phyloP scores from a whole-genome alignment of 805 yeast genomes.

The Starmerella ratchasimensis region DNA sequence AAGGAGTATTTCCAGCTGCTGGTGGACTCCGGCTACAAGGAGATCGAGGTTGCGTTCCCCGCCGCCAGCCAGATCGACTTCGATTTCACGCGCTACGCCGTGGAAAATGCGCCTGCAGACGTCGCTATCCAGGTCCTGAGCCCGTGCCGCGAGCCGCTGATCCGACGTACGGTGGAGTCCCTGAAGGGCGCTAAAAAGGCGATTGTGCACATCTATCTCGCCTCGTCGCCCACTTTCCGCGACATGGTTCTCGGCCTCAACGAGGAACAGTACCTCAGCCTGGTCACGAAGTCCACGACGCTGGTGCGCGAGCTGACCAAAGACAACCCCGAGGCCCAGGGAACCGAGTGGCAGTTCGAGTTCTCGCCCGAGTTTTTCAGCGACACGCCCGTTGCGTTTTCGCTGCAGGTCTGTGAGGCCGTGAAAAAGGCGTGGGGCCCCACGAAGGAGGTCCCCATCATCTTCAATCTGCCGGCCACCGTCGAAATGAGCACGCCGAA shows the following conservation, averaged over 20 bases:
- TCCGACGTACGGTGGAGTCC: conserved; percentile 57
- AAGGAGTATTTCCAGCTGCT: conserved; percentile 54
- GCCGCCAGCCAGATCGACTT: conserved; percentile 69
- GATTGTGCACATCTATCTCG: conserved; percentile 61
- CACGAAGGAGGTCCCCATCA: conserved; percentile 47
- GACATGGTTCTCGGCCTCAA: conserved; percentile 52
- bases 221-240: conserved; percentile 62
- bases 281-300: conserved; percentile 50
- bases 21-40: conserved; percentile 64
- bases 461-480: conserved; percentile 74
- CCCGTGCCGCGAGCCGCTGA: conserved; percentile 64
- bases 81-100: conserved; percentile 64
- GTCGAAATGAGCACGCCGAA: conserved; percentile 74
- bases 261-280: conserved; percentile 41
- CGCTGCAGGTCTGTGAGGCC: conserved; percentile 55
- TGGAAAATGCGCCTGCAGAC: conserved; percentile 60
- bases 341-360: conserved; percentile 60
- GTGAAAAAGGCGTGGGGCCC: conserved; percentile 69
- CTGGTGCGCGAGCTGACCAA: conserved; percentile 55
- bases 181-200: conserved; percentile 64
- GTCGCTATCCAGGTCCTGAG: conserved; percentile 64
- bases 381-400: conserved; percentile 53
- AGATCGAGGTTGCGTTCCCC: conserved; percentile 73
- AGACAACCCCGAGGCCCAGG: conserved; percentile 32
- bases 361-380: conserved; percentile 72